Base-by-base conservation (phyloP, 1,284 basidiomycete genomes). In the Fomitopsis pinicola region DNA sequence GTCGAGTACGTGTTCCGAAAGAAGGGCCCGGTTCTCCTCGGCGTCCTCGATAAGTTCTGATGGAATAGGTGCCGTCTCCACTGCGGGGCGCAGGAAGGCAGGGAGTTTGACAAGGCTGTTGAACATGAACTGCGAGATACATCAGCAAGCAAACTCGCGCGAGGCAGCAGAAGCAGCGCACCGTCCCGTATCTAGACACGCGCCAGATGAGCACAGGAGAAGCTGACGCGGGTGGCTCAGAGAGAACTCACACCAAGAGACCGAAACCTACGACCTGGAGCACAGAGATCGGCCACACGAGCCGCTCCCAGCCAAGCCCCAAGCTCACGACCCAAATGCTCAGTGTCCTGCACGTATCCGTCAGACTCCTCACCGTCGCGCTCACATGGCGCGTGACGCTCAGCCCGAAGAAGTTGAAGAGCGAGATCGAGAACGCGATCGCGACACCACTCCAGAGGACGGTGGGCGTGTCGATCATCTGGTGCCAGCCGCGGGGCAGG, bases 321-420 rank as follows among this genome's bases (percentile, higher is more conserved):
- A 98, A 81, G 67, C 91, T 93, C 68, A 97, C 81, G 62, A 94
- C 77, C 92, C 92, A 97, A 71, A 97, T 99, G 26, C 88, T 88
- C 60, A 99, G 82, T 1, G 97, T 98, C 67, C 97, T 85, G 79
- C 95, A 98, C 5, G 97, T 97, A 75, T 99, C 97, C 53, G 96
- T 94, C 56, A 97, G 84, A 63, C 88, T 92, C 63, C 95, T 84
- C 22, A 92, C 92, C 1, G 94, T 96, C 44, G 95, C 94, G 73
- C 87, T 94, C 64, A 95, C 91, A 70, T 92, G 87, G 66, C 89
- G 85, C 8, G 97, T 99, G 60, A 99, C 95, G 71, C 89, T 92
- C 50, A 98, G 77, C 5, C 97, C 95, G 70, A 95, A 97, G 76
- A 89, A 96, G 79, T 99, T 99, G 86, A 97, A 99, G 28, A 95